Evolutionary conservation across 768 basidiomycete species (phyloP).

Genomic region (Trametes gibbosa): DNA sequence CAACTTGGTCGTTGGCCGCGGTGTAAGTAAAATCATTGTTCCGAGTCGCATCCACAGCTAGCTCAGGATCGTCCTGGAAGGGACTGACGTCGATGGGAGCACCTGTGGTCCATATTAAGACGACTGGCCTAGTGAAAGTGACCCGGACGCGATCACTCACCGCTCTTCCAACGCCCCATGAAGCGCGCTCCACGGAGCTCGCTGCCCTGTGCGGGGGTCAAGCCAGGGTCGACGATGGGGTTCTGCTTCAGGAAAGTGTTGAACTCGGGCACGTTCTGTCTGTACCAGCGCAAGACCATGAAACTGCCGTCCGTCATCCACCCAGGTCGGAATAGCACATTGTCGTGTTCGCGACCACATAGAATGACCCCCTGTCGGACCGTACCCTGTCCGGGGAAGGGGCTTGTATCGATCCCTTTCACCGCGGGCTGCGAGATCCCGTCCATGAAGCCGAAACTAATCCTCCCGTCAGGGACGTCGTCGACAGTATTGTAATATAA

Average conservation of each 20-base stretch:
- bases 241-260: constrained; percentile 26
- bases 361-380: constrained; percentile 30
- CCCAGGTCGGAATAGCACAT: constrained; percentile 29
- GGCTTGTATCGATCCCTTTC: constrained; percentile 25
- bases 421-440: constrained; percentile 32
- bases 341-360: constrained; percentile 19
- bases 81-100: constrained; percentile 31
- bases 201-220: constrained; percentile 21
- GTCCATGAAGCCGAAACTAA: constrained; percentile 29
- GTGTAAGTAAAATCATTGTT: constrained; percentile 31
- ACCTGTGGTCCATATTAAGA: constrained; percentile 3
- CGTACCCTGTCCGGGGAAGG: constrained; percentile 23
- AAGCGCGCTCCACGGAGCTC: constrained; percentile 33
- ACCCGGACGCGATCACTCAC: neutral
- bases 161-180: constrained; percentile 35
- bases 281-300: constrained; percentile 30
- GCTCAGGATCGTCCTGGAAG: constrained; percentile 22
- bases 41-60: constrained; percentile 23
- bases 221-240: constrained; percentile 13
- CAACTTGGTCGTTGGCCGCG: constrained; percentile 14
- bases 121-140: neutral
- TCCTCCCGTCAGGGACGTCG: neutral
- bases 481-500: neutral
- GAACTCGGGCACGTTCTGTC: constrained; percentile 35
- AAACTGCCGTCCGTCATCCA: constrained; percentile 29